phyloP scores from a whole-genome alignment of 2,329 filamentous ascomycete species.

The Aspergillus hiratsukae region DNA sequence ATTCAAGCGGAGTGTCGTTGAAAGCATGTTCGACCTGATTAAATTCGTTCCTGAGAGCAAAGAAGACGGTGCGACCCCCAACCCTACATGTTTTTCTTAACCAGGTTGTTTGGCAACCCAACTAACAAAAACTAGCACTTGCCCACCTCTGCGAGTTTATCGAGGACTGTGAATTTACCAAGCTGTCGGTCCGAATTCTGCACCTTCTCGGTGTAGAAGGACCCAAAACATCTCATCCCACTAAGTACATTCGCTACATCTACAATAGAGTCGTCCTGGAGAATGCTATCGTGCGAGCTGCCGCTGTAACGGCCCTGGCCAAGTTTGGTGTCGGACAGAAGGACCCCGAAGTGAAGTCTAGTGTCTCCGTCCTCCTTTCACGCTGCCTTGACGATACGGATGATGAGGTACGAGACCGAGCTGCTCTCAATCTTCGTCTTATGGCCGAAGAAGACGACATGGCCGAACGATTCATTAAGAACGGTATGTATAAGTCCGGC shows the following conservation, averaged over 20 bases:
- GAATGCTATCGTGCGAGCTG: constrained; percentile 91
- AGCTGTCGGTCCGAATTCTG: constrained; percentile 89
- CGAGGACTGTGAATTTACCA: constrained; percentile 98
- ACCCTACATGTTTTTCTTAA: background rate
- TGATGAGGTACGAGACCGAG: constrained; percentile 94
- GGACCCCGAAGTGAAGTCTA: constrained; percentile 93
- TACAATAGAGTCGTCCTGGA: constrained; percentile 98
- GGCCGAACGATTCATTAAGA: constrained; percentile 85
- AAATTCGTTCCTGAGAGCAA: constrained; percentile 92
- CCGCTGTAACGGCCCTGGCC: constrained; percentile 88
- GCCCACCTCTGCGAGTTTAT: constrained; percentile 98
- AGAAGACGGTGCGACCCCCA: constrained; percentile 51
- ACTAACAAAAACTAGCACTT: constrained; percentile 54
- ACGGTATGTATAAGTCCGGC: constrained; percentile 54
- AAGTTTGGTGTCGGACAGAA: constrained; percentile 98
- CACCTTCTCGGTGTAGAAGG: constrained; percentile 93
- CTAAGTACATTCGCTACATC: constrained; percentile 98
- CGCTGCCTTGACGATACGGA: constrained; percentile 95
- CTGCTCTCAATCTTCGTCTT: constrained; percentile 82
- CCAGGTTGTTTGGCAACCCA: background rate
- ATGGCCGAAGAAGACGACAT: constrained; percentile 90
- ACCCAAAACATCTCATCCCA: constrained; percentile 89
- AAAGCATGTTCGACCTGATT: constrained; percentile 99
- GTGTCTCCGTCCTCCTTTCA: constrained; percentile 85
- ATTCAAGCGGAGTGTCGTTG: constrained; percentile 95